Conservation (phyloP, 352 stramenopile genomes). For the Lagenidium sp. region DNA sequence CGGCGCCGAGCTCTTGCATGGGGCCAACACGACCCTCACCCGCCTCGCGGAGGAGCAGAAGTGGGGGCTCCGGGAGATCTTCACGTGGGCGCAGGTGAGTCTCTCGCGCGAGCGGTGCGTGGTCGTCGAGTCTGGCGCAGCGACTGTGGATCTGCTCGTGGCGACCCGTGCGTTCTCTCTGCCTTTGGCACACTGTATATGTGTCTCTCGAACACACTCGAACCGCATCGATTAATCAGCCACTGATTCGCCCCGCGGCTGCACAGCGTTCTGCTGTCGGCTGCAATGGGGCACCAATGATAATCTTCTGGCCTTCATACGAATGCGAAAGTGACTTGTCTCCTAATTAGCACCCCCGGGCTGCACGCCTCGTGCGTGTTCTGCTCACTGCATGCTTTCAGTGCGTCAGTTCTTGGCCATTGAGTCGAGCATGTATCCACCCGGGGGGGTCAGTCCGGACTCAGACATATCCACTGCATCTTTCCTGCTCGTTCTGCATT, state of each 20-base stretch:
- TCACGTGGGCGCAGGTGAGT: constrained; percentile 79
- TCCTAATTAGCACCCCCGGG: constrained; percentile 84
- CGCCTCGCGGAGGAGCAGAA: constrained; percentile 47
- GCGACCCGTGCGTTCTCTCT: constrained; percentile 4
- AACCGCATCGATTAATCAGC: constrained; percentile 89
- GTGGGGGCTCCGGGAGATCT: constrained; percentile 71
- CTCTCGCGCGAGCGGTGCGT: background rate
- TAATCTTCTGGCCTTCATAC: constrained; percentile 88
- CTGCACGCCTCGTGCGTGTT: constrained; percentile 13
- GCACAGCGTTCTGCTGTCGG: too few species aligned
- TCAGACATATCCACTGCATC: constrained; percentile 61
- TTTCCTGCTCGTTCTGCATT: too few species aligned
- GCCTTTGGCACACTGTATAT: constrained; percentile 2
- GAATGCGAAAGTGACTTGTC: constrained; percentile 75
- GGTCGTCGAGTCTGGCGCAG: background rate
- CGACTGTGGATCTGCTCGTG: too few species aligned
- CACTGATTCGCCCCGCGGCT: constrained; percentile 54
- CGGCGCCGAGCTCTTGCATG: constrained; percentile 67
- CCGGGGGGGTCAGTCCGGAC: constrained; percentile 78
- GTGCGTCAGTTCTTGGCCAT: constrained; percentile 76
- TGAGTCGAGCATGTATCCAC: constrained; percentile 52
- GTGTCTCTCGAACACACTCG: too few species aligned
- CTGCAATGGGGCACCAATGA: too few species aligned
- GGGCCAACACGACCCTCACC: constrained; percentile 71
- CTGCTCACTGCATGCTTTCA: constrained; percentile 23